Percentiles rank a stretch among this genome's conserved stretches.
phyloP scores from a whole-genome alignment of 2,329 filamentous ascomycete species.

The Colletotrichum simmondsii region DNA sequence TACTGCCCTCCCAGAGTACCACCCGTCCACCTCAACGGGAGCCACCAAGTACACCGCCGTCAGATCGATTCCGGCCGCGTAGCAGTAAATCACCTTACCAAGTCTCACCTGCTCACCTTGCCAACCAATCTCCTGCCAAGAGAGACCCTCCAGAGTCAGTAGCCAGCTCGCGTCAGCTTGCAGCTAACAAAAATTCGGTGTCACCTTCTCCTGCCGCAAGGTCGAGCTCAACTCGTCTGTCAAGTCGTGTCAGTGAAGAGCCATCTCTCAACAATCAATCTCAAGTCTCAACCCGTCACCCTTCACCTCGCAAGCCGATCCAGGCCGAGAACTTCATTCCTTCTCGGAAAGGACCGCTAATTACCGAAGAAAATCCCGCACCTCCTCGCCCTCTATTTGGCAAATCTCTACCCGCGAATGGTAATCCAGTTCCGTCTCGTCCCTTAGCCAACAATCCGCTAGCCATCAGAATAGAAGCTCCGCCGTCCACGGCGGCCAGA shows the following conservation, averaged over 20 bases:
- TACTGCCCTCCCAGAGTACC: not conserved
- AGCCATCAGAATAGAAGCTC: not conserved
- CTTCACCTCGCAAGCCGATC: not conserved
- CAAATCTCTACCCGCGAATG: not conserved
- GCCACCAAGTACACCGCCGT: constrained; percentile 11
- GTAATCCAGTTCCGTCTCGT: not conserved
- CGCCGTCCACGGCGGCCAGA: not conserved
- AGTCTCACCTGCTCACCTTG: not conserved
- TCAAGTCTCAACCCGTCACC: not conserved
- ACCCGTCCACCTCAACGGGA: not conserved
- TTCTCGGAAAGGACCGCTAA: not conserved
- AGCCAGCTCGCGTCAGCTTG: not conserved
- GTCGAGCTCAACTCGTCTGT: not conserved
- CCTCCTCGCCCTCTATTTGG: not conserved
- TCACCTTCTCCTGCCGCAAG: not conserved
- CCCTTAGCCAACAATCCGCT: not conserved
- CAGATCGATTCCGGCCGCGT: not conserved
- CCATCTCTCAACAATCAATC: not conserved
- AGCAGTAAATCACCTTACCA: not conserved
- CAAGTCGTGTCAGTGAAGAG: not conserved
- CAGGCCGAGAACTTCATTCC: not conserved
- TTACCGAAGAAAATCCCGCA: not conserved
- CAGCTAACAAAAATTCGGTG: not conserved
- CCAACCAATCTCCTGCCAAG: not conserved
- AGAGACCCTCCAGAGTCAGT: not conserved